These are phyloP conservation scores for Oropetium thomaeum DNA, from an alignment of 176 grass and related monocot species.

Conservation along the genomic window DNA sequence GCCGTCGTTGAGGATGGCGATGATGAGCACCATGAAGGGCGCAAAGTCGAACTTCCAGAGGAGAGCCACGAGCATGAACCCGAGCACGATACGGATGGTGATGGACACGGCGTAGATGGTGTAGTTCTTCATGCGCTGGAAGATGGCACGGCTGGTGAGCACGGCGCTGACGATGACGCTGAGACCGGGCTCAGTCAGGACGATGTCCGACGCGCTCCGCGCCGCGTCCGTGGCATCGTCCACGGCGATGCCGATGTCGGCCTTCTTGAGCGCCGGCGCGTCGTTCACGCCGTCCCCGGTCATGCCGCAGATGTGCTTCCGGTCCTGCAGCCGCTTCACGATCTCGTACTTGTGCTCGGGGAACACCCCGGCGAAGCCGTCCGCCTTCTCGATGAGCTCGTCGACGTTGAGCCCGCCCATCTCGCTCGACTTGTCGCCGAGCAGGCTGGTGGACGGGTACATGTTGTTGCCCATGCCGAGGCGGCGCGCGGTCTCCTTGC, in stretches of 20 bases:
- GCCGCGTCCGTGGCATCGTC: constrained; percentile 92
- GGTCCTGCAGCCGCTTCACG: constrained; percentile 88
- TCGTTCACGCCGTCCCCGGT: constrained; percentile 97
- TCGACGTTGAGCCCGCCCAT: constrained; percentile 55
- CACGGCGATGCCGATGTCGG: constrained; percentile 91
- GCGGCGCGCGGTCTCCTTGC: constrained; percentile 76
- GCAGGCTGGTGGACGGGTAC: constrained; percentile 80
- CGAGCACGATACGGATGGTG: constrained; percentile 92
- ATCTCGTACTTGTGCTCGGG: constrained; percentile 99
- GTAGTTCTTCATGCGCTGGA: constrained; percentile 99
- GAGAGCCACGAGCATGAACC: constrained; percentile 86
- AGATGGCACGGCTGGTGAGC: constrained; percentile 86
- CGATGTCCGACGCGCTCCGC: constrained; percentile 89
- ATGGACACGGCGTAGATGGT: constrained; percentile 99
- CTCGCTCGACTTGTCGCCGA: constrained; percentile 66
- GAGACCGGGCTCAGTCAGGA: constrained; percentile 93
- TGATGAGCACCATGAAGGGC: constrained; percentile 97
- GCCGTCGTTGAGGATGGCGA: constrained; percentile 97
- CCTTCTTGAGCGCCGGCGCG: constrained; percentile 95
- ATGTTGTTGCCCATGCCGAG: constrained; percentile 97
- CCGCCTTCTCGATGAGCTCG: constrained; percentile 97
- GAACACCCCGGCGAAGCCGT: constrained; percentile 91
- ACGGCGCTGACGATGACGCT: constrained; percentile 97
- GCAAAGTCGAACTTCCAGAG: constrained; percentile 98
- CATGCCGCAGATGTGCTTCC: constrained; percentile 99